These are phyloP conservation scores for Camellia granthamiana DNA, from an alignment of 148 eudicot species.

Conservation along the genomic window DNA sequence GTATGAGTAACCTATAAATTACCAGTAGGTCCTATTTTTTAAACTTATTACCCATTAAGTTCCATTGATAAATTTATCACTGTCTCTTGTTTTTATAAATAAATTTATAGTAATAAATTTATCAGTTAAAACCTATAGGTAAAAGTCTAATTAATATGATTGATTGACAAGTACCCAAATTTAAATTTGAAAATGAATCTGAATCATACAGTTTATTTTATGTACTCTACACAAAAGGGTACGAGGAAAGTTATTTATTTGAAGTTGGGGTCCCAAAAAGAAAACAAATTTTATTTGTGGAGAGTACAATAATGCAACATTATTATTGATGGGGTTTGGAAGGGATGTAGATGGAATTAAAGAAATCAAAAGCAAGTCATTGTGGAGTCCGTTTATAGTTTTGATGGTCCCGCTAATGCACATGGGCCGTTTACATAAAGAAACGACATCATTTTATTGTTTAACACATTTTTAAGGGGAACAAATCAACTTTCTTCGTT, in stretches of 20 bases:
- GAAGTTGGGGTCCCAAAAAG: constrained; percentile 20
- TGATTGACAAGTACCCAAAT: no score
- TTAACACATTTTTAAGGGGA: constrained; percentile 13
- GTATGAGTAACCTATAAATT: no score
- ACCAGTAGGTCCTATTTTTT: no score
- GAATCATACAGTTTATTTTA: no score
- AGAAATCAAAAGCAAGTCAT: constrained; percentile 18
- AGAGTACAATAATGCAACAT: constrained; percentile 42
- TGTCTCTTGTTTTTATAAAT: no score
- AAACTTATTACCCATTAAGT: no score
- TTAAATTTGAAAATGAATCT: no score
- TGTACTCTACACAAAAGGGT: neutral
- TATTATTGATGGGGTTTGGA: constrained; percentile 36
- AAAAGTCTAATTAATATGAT: no score
- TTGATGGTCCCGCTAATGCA: constrained; percentile 40
- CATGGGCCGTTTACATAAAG: constrained; percentile 54
- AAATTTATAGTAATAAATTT: no score
- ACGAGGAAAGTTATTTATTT: constrained; percentile 1
- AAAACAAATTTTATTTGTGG: constrained; percentile 13
- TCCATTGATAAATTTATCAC: no score
- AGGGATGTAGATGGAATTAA: constrained; percentile 36
- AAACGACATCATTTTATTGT: constrained; percentile 16
- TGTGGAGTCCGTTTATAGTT: constrained; percentile 43
- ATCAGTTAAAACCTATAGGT: no score
- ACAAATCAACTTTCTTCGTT: constrained; percentile 26